Evolutionary conservation across 768 basidiomycete genomes (phyloP), one percentile per base, ranked within the genome.

Genomic region (Boletellus ananiceps): DNA sequence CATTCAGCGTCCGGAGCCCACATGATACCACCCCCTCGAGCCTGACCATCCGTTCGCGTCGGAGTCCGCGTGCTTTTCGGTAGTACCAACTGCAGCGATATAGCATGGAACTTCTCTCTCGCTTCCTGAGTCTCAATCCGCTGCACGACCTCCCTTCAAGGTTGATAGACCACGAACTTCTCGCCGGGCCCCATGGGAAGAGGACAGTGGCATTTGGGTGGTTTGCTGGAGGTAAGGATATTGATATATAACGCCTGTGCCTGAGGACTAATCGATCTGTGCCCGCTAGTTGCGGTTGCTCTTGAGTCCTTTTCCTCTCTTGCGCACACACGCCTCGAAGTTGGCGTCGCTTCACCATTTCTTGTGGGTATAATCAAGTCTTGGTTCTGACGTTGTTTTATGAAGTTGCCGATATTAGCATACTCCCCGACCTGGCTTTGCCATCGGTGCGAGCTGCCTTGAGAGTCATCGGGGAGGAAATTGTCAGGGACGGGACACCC

Each of bases 131-230:
- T 4, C 61, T 64, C 40, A 44, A 69, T 42, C 36, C 56, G 27
- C 44, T 37, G 2, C 44, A 44, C 6, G 44, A 52, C 32, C 36
- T 54, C 47, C 62, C 72, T 5, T 78, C 83, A 1, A 72, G 78
- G 2, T 66, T 95, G 13, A 76, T 96, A 46, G 93, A 96, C 65
- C 93, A 90, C 58, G 93, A 96, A 60, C 78, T 93, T 3, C 69
- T 96, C 21, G 86, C 81, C 2, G 77, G 70, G 19, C 52, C 63
- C 5, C 69, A 72, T 21, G 87, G 84, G 4, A 86, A 86, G 64
- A 73, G 93, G 19, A 87, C 86, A 0, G 89, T 93, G 14, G 92
- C 85, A 0, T 95, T 96, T 70, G 93, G 93, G 1, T 93, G 84
- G 83, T 91, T 85, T 57, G 93, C 93, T 0, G 93, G 93, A 67